These are phyloP conservation scores for Ambrosia artemisiifolia DNA, from an alignment of 129 eudicot species.

Conservation along the genomic window DNA sequence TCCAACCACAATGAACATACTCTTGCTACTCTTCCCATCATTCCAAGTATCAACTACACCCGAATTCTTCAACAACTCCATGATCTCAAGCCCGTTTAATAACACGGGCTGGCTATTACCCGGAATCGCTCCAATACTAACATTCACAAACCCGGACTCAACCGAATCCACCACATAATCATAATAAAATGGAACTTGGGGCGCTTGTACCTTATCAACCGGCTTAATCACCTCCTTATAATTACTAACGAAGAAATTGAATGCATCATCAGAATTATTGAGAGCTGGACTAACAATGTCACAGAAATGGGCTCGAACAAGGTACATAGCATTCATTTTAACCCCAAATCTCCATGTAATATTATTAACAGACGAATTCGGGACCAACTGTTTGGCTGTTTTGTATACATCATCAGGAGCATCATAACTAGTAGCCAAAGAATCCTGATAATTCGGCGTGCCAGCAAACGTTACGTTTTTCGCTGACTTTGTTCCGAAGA, in stretches of 20 bases:
- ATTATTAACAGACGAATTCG: conserved; percentile 28
- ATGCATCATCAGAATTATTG: not conserved
- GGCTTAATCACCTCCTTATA: conserved; percentile 1
- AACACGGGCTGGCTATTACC: conserved; percentile 8
- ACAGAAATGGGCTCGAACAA: conserved; percentile 56
- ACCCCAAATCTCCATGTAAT: conserved; percentile 56
- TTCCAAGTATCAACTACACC: not conserved
- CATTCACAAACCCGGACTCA: conserved; percentile 28
- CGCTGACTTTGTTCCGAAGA: conserved; percentile 18
- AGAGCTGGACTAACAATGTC: conserved; percentile 15
- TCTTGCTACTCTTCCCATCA: not conserved
- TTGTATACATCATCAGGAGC: conserved; percentile 53
- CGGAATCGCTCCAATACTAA: conserved; percentile 36
- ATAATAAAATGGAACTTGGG: conserved; percentile 36
- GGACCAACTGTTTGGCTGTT: conserved; percentile 42
- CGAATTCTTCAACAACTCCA: conserved; percentile 29
- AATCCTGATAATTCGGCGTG: not conserved
- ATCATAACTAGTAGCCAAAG: conserved; percentile 10
- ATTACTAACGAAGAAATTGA: conserved; percentile 32
- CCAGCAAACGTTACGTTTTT: not conserved
- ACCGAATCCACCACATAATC: conserved; percentile 45
- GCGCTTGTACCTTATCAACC: accelerated
- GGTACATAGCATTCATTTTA: not conserved
- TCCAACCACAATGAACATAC: conserved; percentile 27
- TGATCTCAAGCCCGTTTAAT: conserved; percentile 61